These are phyloP conservation scores for Tricholoma terreum DNA, from an alignment of 768 basidiomycete species.

Conservation along the genomic window DNA sequence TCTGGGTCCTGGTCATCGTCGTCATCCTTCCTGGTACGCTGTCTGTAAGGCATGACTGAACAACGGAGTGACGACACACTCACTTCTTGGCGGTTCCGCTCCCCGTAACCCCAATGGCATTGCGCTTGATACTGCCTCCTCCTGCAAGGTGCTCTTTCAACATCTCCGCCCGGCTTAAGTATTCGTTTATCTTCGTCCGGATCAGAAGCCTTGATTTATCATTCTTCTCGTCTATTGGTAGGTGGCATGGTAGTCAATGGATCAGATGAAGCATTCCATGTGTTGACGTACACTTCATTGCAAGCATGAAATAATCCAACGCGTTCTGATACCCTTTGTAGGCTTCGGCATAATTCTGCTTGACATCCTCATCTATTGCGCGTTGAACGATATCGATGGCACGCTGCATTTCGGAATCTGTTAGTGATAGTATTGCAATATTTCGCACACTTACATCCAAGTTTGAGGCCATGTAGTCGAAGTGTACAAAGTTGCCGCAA, in stretches of 20 bases:
- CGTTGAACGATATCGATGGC: conserved; percentile 91
- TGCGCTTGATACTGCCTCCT: conserved; percentile 54
- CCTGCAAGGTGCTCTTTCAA: conserved; percentile 82
- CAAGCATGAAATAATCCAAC: conserved; percentile 98
- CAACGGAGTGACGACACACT: conserved; percentile 13
- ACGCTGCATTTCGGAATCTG: conserved; percentile 24
- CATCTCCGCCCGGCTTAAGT: conserved; percentile 87
- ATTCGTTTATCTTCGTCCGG: conserved; percentile 84
- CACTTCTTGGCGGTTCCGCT: conserved; percentile 48
- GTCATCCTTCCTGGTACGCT: conserved; percentile 36
- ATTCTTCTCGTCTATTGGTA: conserved; percentile 80
- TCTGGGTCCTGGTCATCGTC: conserved; percentile 88
- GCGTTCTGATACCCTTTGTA: conserved; percentile 95
- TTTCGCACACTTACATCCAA: conserved; percentile 42
- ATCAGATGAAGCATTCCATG: background rate
- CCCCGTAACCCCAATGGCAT: conserved; percentile 48
- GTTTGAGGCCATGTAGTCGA: conserved; percentile 38
- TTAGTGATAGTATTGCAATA: background rate
- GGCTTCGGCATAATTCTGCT: conserved; percentile 91
- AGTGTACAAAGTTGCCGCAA: background rate
- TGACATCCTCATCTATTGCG: conserved; percentile 90
- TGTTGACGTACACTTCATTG: conserved; percentile 73
- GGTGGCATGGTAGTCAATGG: background rate
- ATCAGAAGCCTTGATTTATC: conserved; percentile 87
- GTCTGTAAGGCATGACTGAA: background rate